Percentiles rank a stretch among this genome's conserved stretches.
phyloP scores from a whole-genome alignment of 805 yeast species.

The Saturnispora diversa region DNA sequence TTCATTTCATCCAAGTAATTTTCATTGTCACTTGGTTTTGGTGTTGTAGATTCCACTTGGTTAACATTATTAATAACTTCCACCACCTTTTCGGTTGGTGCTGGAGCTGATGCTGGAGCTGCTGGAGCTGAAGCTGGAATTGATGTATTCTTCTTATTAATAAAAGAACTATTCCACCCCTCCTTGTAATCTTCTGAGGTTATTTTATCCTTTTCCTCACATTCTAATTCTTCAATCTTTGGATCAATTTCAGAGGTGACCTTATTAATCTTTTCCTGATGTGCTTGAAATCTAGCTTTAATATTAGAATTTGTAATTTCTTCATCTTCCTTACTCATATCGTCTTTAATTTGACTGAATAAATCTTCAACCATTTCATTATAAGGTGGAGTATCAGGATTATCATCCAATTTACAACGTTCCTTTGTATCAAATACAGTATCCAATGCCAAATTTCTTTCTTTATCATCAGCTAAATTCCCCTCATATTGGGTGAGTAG shows the following conservation, averaged over 20 bases:
- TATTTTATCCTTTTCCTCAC: conserved; percentile 67
- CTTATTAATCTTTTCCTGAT: conserved; percentile 60
- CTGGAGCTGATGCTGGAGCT: conserved; percentile 10
- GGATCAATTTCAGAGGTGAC: conserved; percentile 56
- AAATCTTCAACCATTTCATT: conserved; percentile 91
- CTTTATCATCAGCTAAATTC: conserved; percentile 30
- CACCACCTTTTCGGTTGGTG: conserved; percentile 14
- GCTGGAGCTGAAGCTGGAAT: not conserved
- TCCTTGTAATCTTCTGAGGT: conserved; percentile 87
- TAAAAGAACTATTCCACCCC: conserved; percentile 80
- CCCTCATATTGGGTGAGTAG: conserved; percentile 40
- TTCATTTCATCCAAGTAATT: conserved; percentile 40
- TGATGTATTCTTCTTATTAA: conserved; percentile 41
- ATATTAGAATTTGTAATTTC: conserved; percentile 34
- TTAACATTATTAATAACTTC: conserved; percentile 6
- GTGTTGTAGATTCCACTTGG: conserved; percentile 17
- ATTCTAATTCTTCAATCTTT: conserved; percentile 57
- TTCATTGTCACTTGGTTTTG: conserved; percentile 24
- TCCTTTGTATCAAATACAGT: conserved; percentile 50
- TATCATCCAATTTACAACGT: conserved; percentile 36
- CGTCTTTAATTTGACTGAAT: conserved; percentile 65
- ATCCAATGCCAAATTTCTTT: conserved; percentile 37
- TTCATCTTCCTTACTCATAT: conserved; percentile 42
- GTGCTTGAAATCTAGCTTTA: conserved; percentile 42
- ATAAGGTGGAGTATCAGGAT: conserved; percentile 48